Percentiles rank a stretch among this genome's conserved stretches.
Evolutionary conservation across 345 rosid species (phyloP).

Genomic region (Luvunga scandens): DNA sequence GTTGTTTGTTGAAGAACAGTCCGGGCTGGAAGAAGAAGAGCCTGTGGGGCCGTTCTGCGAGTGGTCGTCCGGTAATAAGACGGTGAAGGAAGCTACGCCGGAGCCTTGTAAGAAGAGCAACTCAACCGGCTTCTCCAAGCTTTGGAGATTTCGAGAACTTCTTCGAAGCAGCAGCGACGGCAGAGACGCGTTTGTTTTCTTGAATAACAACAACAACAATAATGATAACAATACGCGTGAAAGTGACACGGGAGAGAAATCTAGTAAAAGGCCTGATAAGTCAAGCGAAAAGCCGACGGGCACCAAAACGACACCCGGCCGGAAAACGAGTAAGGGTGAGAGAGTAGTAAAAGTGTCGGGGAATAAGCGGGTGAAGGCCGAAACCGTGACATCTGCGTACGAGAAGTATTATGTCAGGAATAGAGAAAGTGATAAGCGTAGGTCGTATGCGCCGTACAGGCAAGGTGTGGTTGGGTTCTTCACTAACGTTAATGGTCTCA

Average conservation of each 20-base stretch:
- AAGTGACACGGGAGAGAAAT: neutral
- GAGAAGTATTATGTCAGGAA: constrained; percentile 52
- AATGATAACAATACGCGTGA: neutral
- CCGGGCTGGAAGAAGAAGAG: constrained; percentile 14
- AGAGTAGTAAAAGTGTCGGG: neutral
- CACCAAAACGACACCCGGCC: constrained; percentile 6
- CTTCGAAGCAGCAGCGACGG: constrained; percentile 57
- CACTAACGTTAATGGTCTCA: constrained; percentile 57
- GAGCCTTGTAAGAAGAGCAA: constrained; percentile 56
- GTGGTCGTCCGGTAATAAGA: constrained; percentile 29
- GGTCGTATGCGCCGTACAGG: constrained; percentile 65
- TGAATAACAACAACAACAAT: constrained; percentile 16
- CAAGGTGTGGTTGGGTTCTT: constrained; percentile 60
- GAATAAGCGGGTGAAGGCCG: constrained; percentile 17
- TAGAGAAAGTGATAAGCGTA: constrained; percentile 54
- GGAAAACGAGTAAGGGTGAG: constrained; percentile 7
- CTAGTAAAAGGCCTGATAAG: neutral
- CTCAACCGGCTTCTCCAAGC: constrained; percentile 56
- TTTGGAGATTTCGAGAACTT: constrained; percentile 48
- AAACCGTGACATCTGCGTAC: constrained; percentile 44
- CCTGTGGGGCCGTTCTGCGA: constrained; percentile 35
- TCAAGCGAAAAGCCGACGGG: constrained; percentile 3
- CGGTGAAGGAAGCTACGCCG: constrained; percentile 42
- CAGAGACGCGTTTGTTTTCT: constrained; percentile 56
- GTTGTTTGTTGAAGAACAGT: constrained; percentile 35